These are phyloP conservation scores for Bruguiera hainesii DNA, from an alignment of 441 rosid genomes.

Conservation along the genomic window DNA sequence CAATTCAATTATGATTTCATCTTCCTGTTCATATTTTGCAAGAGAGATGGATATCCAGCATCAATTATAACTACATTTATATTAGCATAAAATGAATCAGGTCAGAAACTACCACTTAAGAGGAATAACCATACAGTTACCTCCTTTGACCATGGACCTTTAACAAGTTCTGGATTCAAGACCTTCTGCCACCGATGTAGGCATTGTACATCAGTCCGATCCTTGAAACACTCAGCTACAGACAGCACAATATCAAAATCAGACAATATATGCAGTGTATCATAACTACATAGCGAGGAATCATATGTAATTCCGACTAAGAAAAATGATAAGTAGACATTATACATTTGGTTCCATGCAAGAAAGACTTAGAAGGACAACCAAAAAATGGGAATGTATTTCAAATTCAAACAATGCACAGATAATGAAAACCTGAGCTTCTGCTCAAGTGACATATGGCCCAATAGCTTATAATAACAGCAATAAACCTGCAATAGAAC, in stretches of 20 bases:
- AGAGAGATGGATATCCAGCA: background rate
- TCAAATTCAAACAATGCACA: background rate
- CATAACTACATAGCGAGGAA: background rate
- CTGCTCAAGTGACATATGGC: background rate
- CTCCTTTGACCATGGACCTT: conserved; percentile 99
- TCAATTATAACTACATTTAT: too few relatives aligned
- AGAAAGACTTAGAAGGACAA: background rate
- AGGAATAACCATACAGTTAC: conserved; percentile 33
- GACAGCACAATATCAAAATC: conserved; percentile 29
- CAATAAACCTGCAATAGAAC: background rate
- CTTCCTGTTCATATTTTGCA: conserved; percentile 57
- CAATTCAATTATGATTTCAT: conserved; percentile 74
- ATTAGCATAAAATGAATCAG: too few relatives aligned
- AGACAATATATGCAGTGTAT: conserved; percentile 19
- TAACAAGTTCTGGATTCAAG: conserved; percentile 94
- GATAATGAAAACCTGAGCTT: background rate
- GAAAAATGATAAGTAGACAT: background rate
- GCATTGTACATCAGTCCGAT: conserved; percentile 99
- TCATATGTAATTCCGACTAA: too few relatives aligned
- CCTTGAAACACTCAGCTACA: conserved; percentile 98
- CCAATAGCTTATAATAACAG: background rate
- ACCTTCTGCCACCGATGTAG: conserved; percentile 99
- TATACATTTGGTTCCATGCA: background rate
- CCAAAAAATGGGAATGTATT: background rate
- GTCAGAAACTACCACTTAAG: background rate